Evolutionary conservation across 139 green algal genomes (phyloP), one percentile per base, ranked within the genome.

Genomic region (Astrephomene gubernaculifera): DNA sequence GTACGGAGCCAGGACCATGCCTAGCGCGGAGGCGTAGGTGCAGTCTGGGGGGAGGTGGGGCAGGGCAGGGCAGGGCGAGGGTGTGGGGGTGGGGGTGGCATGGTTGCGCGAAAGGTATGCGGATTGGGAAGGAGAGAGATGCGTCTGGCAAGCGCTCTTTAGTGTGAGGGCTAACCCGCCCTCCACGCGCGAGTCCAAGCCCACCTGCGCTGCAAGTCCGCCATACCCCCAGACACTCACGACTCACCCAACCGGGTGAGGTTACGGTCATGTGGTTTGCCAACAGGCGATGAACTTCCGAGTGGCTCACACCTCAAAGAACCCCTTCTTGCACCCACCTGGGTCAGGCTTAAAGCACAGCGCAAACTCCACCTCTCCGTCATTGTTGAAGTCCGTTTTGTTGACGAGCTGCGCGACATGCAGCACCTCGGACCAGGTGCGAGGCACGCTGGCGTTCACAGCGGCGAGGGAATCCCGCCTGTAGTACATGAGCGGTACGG

Each of bases 341-440:
- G 57, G 36, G n/a, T 85, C 67, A 4, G 63, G 43, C n/a, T n/a
- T 65, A 43, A 90, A 86, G 57, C 86, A 90, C 31, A 86, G 33
- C 1, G 60, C 71, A 38, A 70, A 71, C 4, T 85, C 80, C 4
- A 4, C 1, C 14, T 45, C 0, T 4, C 43, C 79, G 64, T 87
- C 80, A 4, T 14, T 70, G 31, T 85, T 41, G 14, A 85, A 25
- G 39, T 87, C 71, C 2, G 80, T 90, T 27, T 61, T 61, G 63
- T 87, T 90, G n/a, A 87, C 39, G 19, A 12, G 24, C 33, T 33
- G 1, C 19, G 86, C 79, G n/a, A 81, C 33, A 29, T 79, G 5
- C 60, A 90, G 54, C 33, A 84, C 80, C 79, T 90, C 79, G 33
- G 35, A 43, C 86, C 86, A 90, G 14, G 86, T 87, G 14, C 44